These are phyloP conservation scores for Cercophora sp. DNA, from an alignment of 495 filamentous ascomycete genomes.

Conservation along the genomic window DNA sequence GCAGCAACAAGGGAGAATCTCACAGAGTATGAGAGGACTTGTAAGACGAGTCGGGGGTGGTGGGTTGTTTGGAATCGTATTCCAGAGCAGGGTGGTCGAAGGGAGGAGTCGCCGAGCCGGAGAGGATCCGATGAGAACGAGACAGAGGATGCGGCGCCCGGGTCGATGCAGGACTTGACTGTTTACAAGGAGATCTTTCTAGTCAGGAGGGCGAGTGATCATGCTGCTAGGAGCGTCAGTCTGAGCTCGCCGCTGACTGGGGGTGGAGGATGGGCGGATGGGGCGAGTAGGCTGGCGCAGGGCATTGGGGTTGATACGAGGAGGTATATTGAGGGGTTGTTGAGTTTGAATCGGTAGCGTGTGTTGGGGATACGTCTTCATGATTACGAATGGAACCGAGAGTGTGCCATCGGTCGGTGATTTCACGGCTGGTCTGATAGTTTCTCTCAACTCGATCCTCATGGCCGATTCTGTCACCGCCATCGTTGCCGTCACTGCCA, in stretches of 20 bases:
- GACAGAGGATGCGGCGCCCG: too few relatives aligned
- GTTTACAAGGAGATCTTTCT: constrained; percentile 82
- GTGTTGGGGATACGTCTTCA: too few relatives aligned
- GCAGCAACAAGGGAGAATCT: constrained; percentile 53
- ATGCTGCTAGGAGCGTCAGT: constrained; percentile 27
- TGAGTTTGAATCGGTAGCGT: constrained; percentile 68
- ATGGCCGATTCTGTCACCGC: too few relatives aligned
- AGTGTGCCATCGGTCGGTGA: too few relatives aligned
- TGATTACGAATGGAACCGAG: too few relatives aligned
- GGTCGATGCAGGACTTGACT: too few relatives aligned
- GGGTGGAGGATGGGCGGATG: constrained; percentile 50
- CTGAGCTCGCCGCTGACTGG: constrained; percentile 28
- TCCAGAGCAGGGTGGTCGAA: constrained; percentile 35
- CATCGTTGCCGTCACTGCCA: too few relatives aligned
- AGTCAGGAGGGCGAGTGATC: constrained; percentile 72
- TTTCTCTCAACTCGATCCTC: too few relatives aligned
- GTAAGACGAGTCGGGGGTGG: constrained; percentile 89
- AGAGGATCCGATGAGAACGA: constrained; percentile 14
- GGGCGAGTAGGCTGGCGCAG: constrained; percentile 66
- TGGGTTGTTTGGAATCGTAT: constrained; percentile 93
- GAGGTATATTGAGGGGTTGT: constrained; percentile 77
- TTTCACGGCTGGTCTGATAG: too few relatives aligned
- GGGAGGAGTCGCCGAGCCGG: background rate
- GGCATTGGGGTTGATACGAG: constrained; percentile 85
- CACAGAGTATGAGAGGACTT: constrained; percentile 75